phyloP scores from a whole-genome alignment of 106 monocot genomes.

The Acanthochlamys bracteata region DNA sequence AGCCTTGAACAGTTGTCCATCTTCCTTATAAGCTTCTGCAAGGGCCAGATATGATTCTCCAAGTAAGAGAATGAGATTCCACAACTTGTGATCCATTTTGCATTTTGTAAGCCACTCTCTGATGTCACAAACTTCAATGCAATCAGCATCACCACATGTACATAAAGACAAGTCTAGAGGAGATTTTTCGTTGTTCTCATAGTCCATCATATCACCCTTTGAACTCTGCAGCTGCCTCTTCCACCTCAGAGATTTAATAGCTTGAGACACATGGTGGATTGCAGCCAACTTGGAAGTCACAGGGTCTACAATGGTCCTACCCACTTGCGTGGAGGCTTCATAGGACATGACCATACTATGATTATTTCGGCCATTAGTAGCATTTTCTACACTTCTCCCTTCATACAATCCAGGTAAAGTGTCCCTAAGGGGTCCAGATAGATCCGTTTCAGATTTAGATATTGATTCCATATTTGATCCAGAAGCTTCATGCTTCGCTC shows the following conservation, averaged over 20 bases:
- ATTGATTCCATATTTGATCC: conserved; percentile 15
- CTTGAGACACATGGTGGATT: conserved; percentile 97
- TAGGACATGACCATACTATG: conserved; percentile 37
- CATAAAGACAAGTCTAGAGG: conserved; percentile 42
- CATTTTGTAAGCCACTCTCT: conserved; percentile 91
- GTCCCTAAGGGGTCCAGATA: background rate
- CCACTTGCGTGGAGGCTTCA: conserved; percentile 20
- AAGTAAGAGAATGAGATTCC: conserved; percentile 94
- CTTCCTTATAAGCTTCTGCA: conserved; percentile 85
- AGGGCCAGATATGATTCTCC: conserved; percentile 97
- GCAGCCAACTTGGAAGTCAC: conserved; percentile 93
- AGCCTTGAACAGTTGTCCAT: conserved; percentile 56
- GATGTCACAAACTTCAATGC: conserved; percentile 98
- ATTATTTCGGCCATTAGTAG: conserved; percentile 1
- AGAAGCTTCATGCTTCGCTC: conserved; percentile 7
- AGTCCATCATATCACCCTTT: conserved; percentile 28
- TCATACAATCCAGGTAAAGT: conserved; percentile 1
- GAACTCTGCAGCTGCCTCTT: conserved; percentile 75
- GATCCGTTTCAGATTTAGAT: conserved; percentile 12
- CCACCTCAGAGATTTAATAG: conserved; percentile 97
- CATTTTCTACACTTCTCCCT: conserved; percentile 14
- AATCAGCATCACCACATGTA: conserved; percentile 78
- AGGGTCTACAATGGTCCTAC: conserved; percentile 62
- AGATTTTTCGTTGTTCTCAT: conserved; percentile 35
- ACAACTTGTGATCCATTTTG: conserved; percentile 85